A percentile compares a stretch with the other conserved stretches of the same genome.
Conservation (phyloP, 2,329 filamentous ascomycete species). For the Trichoderma hamatum region DNA sequence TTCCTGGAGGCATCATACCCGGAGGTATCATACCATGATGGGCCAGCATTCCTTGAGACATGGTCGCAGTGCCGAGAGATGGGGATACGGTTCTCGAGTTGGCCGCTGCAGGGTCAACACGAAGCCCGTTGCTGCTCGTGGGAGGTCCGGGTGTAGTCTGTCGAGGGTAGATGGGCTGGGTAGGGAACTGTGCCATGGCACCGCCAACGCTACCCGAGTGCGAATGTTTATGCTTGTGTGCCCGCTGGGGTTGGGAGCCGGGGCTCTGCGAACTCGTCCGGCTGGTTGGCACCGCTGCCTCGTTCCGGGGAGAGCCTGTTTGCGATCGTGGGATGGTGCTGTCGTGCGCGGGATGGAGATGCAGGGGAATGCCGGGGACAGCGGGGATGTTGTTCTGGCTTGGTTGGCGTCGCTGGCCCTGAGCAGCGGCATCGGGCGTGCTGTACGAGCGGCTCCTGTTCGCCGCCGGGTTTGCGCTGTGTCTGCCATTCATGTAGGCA, state of each 20-base stretch:
- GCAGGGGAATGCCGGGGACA: conserved; percentile 75
- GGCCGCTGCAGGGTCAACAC: conserved; percentile 44
- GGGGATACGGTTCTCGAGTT: conserved; percentile 53
- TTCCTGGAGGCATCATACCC: conserved; percentile 9
- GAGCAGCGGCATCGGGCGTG: conserved; percentile 87
- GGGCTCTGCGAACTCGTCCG: conserved; percentile 73
- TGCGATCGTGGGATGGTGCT: conserved; percentile 74
- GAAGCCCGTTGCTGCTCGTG: conserved; percentile 40
- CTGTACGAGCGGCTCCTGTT: conserved; percentile 87
- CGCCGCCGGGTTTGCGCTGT: conserved; percentile 51
- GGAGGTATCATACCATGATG: conserved; percentile 18
- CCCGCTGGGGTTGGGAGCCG: conserved; percentile 64
- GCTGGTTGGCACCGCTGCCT: conserved; percentile 64
- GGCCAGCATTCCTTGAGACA: conserved; percentile 27
- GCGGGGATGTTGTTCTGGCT: conserved; percentile 63
- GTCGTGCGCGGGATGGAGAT: conserved; percentile 65
- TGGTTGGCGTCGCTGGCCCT: conserved; percentile 60
- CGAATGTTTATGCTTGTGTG: conserved; percentile 53
- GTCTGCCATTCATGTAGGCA: conserved; percentile 65
- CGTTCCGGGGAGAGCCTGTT: conserved; percentile 74
- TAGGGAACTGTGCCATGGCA: conserved; percentile 59
- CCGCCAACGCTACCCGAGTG: conserved; percentile 53
- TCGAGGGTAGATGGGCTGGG: conserved; percentile 56
- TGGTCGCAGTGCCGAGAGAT: conserved; percentile 44
- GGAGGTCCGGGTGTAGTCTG: conserved; percentile 48